Evolutionary conservation across 441 rosid species (phyloP), one percentile per base, ranked within the genome.

Genomic region (Geranium incanum): DNA sequence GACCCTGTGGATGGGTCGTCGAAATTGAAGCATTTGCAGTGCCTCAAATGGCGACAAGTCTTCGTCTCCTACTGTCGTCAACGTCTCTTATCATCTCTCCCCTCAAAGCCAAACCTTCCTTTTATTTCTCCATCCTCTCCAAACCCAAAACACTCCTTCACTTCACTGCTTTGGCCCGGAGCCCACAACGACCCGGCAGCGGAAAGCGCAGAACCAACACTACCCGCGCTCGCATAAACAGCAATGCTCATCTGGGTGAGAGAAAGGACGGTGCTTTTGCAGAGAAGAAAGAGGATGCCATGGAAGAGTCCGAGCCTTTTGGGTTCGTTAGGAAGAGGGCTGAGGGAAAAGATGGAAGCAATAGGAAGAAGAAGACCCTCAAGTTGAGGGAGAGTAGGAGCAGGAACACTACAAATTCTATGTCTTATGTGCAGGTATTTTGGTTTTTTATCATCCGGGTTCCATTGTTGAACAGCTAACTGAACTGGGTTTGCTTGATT

Each of bases 321-420:
- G 92, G 91, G 80, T 90, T 89, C 77, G 92, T 92, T 74, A 88
- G 84, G 79, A 87, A 89, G 76, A 83, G 97, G 76, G 97, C 96
- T 13, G 89, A 90, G 63, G 99, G 97, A 11, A 80, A 52, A 43
- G 93, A 91, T 75, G 79, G 82, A 71, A 71, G 70, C 23, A 85
- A 85, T 78, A 83, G 70, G 63, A 80, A 88, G 66, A 92, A 76
- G 81, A 84, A 79, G 82, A 85, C 83, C 78, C 84, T 81, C 16
- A 95, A 88, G 79, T 74, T 92, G 75, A 85, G 89, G 78, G 77
- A 78, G 23, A 57, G 63, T 69, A 83, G 96, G 5, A 84, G 73
- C 36, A 88, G 91, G 66, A 92, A 89, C 70, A 97, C 97, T 33
- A 87, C 84, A 66, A 92, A 93, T 77, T 92, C 97, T 13, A 89